These are phyloP conservation scores for Marchantia polymorpha DNA, from an alignment of 225 moss, liverwort and hornwort genomes.

Conservation along the genomic window DNA sequence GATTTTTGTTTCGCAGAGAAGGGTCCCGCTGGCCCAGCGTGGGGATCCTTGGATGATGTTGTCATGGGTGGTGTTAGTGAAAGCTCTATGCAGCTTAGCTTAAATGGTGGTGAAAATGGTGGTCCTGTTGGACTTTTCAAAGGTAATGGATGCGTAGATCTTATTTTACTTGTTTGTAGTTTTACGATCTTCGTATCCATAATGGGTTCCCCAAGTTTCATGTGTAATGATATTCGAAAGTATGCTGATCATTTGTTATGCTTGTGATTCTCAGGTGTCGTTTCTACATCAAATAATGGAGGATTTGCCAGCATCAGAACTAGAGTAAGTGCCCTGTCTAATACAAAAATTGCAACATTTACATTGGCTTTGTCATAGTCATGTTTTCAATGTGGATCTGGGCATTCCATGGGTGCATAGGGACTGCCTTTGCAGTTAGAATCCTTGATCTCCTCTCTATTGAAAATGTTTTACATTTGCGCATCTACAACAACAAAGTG, in stretches of 20 bases:
- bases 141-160: slow-evolving; percentile 32
- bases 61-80: slow-evolving; percentile 96
- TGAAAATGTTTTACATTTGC: no score
- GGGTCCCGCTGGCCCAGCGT: slow-evolving; percentile 79
- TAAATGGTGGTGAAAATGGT: slow-evolving; percentile 61
- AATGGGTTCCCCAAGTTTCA: no score
- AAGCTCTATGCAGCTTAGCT: slow-evolving; percentile 71
- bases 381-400: background rate
- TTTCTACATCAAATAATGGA: slow-evolving; percentile 78
- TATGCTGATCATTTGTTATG: background rate
- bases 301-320: slow-evolving; percentile 81
- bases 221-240: no score
- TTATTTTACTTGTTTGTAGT: background rate
- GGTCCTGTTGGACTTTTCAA: slow-evolving; percentile 66
- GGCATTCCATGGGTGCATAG: background rate
- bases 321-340: slow-evolving; percentile 27
- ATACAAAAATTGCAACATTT: background rate
- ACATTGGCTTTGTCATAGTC: background rate
- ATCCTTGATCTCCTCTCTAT: background rate
- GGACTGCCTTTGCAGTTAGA: background rate
- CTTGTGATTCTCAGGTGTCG: slow-evolving; percentile 30
- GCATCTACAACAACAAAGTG: no score
- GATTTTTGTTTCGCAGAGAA: slow-evolving; percentile 29
- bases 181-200: background rate
- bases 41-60: slow-evolving; percentile 93